Percentiles rank a stretch among this genome's conserved stretches.
Conservation (phyloP, 805 yeast genomes). For the Metschnikowia kunwiensis region DNA sequence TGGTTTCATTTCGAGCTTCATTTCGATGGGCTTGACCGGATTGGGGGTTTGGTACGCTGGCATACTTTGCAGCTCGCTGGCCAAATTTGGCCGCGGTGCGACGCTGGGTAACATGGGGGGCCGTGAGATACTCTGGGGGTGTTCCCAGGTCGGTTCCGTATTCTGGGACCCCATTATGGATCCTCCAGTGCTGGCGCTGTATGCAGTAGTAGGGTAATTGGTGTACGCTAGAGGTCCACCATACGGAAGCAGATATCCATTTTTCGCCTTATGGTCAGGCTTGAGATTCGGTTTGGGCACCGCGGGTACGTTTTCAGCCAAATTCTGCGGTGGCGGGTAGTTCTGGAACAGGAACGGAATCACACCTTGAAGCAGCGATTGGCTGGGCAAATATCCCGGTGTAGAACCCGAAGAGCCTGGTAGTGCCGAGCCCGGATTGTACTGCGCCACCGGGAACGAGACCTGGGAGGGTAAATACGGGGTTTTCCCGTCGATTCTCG, state of each 20-base stretch:
- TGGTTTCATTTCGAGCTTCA: too few relatives aligned
- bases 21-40: too few relatives aligned
- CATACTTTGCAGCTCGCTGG: too few relatives aligned
- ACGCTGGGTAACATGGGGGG: too few relatives aligned
- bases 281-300: background rate
- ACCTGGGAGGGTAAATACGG: conserved; percentile 6
- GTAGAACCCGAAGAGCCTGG: background rate
- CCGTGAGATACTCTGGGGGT: too few relatives aligned
- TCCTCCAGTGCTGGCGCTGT: too few relatives aligned
- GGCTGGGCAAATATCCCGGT: conserved; percentile 5
- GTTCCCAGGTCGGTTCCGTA: too few relatives aligned
- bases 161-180: too few relatives aligned
- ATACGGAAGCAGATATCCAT: background rate
- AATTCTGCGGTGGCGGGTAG: conserved; percentile 1
- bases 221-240: background rate
- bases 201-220: background rate
- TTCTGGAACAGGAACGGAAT: conserved; percentile 6
- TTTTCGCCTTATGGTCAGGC: background rate
- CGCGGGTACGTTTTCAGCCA: too few relatives aligned
- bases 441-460: background rate
- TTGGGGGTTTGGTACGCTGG: too few relatives aligned
- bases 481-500: too few relatives aligned
- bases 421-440: background rate
- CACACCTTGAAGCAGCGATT: conserved; percentile 3
- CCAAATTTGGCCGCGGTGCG: too few relatives aligned